Base-by-base conservation (phyloP, 805 yeast genomes). In the Wickerhamomyces silvicola region DNA sequence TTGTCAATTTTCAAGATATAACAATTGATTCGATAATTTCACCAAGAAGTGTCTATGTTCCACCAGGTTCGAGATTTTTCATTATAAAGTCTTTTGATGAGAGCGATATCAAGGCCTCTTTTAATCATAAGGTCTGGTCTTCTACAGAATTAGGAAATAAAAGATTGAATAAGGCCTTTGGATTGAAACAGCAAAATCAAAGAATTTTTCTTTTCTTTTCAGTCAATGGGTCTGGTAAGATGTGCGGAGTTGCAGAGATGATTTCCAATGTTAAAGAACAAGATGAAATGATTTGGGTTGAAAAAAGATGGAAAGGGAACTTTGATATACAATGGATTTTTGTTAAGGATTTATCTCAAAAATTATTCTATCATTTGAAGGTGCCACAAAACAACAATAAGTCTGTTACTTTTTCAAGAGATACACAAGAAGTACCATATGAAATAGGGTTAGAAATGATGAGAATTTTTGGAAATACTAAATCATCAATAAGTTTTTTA, bases 201-300 rank as follows among this genome's bases (percentile, higher is more conserved):
- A 62, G 64, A 30, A 50, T 77, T 1, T 70, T 60, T 40, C 51
- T 77, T 17, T 66, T 76, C 41, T 76, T 74, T 44, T 74, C 76
- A 42, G 80, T 75, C 2, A 75, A 75, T 45, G 64, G 65, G 3
- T 68, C 76, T 10, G 78, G 79, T 0, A 65, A 62, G 36, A 75
- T 75, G 43, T 72, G 77, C 50, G 81, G 79, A 1, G 60, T 74
- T 12, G 75, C 76, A 7, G 72, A 72, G 43, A 72, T 77, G 79
- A 53, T 45, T 2, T 54, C 63, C 23, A 69, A 63, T 36, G 42
- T 41, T 15, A 40, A 46, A 34, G 48, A 59, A 3, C 54, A 48
- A 28, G 41, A 58, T n/a, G 59, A 64, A 32, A 57, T 70, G n/a
- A n/a, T n/a, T 24, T 71, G 79, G 77, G 64, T 62, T 28, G 60